Base-by-base conservation (phyloP, 805 yeast species). In the Candida nitratophila region DNA sequence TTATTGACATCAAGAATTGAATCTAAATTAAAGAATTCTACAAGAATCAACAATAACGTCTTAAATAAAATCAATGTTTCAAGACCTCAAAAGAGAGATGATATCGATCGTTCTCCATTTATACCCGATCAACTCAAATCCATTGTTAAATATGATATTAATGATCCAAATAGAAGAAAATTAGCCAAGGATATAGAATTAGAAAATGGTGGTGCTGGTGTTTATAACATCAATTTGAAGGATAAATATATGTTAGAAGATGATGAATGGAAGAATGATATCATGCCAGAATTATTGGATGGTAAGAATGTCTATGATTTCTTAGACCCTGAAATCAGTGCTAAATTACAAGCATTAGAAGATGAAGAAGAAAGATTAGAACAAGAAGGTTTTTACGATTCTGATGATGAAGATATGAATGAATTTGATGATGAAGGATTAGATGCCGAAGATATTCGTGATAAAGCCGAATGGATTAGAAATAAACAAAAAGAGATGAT, bases 181-280 rank as follows among this genome's bases (percentile, higher is more conserved):
- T 76, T 93, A 57, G 89, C 95, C 34, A 78, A 87, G 59, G 98
- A 93, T 61, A 73, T 89, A 50, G 99, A 93, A 70, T 83, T 76
- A 41, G 96, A 85, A 63, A 87, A 93, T 58, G 99, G 99, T 62
- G 99, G 99, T 63, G 97, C 99, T 37, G 99, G 99, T 74, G 99
- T 93, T 31, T 93, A 70, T 74, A 93, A 89, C 70, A 79, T 93
- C 61, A 89, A 93, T 70, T 74, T 93, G 69, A 87, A 89, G 64
- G 98, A 91, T 61, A 85, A 83, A 59, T 93, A 95, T 67, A 54
- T 93, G 49, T 73, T 93, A 55, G 99, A 91, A 54, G 91, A 93
- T 62, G 98, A 91, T 42, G 95, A 87, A 51, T 93, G 99, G 99
- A 91, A 91, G 76, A 80, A 88, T 53, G 99, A 93, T 66, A 76